Evolutionary conservation across 2,329 filamentous ascomycete species (phyloP).

Genomic region (Calonectria ilicicola): DNA sequence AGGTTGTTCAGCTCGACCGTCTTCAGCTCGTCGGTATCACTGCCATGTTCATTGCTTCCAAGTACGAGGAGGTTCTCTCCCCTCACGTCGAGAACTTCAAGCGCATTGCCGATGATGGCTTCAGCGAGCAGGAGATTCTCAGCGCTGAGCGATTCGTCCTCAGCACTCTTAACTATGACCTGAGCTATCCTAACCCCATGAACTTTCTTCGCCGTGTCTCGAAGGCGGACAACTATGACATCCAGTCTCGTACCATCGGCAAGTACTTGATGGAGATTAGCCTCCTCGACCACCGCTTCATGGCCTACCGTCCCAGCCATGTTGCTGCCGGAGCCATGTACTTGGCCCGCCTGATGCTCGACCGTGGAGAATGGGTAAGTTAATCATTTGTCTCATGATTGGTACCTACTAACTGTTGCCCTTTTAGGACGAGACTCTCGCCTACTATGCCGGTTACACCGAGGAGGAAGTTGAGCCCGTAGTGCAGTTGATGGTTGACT

Average conservation of each 20-base stretch:
- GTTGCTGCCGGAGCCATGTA: conserved; percentile 96
- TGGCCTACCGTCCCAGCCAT: conserved; percentile 89
- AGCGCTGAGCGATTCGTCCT: conserved; percentile 97
- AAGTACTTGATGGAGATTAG: conserved; percentile 99
- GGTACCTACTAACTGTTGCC: conserved; percentile 42
- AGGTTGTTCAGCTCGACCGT: conserved; percentile 95
- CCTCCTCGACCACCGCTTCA: conserved; percentile 93
- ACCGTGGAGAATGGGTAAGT: conserved; percentile 91
- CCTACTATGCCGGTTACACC: conserved; percentile 92
- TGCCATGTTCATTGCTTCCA: conserved; percentile 99
- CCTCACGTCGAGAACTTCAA: conserved; percentile 98
- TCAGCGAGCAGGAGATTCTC: conserved; percentile 93
- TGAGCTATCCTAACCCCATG: conserved; percentile 99
- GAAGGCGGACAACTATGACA: conserved; percentile 99
- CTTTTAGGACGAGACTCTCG: conserved; percentile 80
- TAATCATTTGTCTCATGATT: not conserved
- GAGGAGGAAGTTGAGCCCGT: conserved; percentile 95
- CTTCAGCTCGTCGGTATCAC: conserved; percentile 97
- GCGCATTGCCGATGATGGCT: conserved; percentile 96
- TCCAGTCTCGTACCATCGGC: conserved; percentile 94
- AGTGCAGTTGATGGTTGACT: conserved; percentile 95
- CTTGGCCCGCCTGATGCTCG: conserved; percentile 88
- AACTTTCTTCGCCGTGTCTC: conserved; percentile 99
- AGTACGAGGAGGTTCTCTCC: conserved; percentile 98
- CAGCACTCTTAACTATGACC: conserved; percentile 90